Evolutionary conservation across 805 yeast species (phyloP).

Genomic region (Candida oleophila): DNA sequence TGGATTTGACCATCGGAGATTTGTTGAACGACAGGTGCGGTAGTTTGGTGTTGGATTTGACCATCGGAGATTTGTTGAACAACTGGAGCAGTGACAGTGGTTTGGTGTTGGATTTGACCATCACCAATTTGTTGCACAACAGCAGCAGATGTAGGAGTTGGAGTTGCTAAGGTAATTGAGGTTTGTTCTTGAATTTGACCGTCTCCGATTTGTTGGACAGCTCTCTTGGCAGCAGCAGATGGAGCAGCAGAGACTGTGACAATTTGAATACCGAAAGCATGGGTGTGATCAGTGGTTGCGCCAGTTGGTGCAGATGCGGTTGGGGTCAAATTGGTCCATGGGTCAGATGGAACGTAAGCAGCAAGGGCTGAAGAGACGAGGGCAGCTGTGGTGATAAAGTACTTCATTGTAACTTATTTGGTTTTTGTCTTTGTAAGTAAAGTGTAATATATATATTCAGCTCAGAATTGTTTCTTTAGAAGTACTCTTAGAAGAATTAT

Average conservation of each 20-base stretch:
- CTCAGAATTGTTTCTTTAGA: background rate
- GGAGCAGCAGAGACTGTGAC: slow-evolving; percentile 46
- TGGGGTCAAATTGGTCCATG: slow-evolving; percentile 76
- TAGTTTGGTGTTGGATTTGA: slow-evolving; percentile 41
- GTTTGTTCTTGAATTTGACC: slow-evolving; percentile 56
- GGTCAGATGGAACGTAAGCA: slow-evolving; percentile 64
- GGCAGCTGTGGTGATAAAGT: slow-evolving; percentile 25
- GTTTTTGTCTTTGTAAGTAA: background rate
- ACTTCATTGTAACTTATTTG: slow-evolving; percentile 11
- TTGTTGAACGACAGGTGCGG: slow-evolving; percentile 43
- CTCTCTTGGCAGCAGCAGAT: slow-evolving; percentile 28
- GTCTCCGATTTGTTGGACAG: slow-evolving; percentile 57
- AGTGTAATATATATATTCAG: background rate
- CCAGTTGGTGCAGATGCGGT: slow-evolving; percentile 48
- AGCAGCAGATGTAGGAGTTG: slow-evolving; percentile 16
- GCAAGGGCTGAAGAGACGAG: slow-evolving; percentile 51
- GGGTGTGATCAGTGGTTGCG: slow-evolving; percentile 55
- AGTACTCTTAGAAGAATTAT: background rate
- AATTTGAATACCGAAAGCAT: slow-evolving; percentile 69
- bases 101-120: slow-evolving; percentile 46
- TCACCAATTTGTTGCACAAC: slow-evolving; percentile 37
- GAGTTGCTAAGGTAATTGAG: slow-evolving; percentile 25
- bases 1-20: slow-evolving; percentile 50
- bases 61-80: slow-evolving; percentile 48
- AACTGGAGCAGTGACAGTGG: slow-evolving; percentile 33